Percentiles rank a stretch among this genome's conserved stretches.
These are phyloP conservation scores for Aeschynomene evenia DNA, from an alignment of 306 rosid genomes.

Conservation along the genomic window DNA sequence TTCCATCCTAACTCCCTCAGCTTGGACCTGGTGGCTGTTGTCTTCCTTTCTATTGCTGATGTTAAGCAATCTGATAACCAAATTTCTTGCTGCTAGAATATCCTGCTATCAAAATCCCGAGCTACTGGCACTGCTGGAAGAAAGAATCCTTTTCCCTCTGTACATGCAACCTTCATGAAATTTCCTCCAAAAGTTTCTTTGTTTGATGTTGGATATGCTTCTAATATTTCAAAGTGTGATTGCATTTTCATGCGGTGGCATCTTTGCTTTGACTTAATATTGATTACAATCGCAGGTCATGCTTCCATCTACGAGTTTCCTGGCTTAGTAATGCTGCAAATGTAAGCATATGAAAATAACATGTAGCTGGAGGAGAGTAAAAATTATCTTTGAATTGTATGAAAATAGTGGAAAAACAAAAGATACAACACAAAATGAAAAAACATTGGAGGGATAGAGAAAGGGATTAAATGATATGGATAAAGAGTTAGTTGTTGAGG, in stretches of 20 bases:
- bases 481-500: constrained; percentile 8
- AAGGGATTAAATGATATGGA: neutral
- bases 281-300: constrained; percentile 59
- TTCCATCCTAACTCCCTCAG: neutral
- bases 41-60: constrained; percentile 4
- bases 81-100: neutral
- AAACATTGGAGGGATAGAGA: constrained; percentile 3
- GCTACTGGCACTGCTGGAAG: constrained; percentile 1
- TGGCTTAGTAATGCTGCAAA: constrained; percentile 41
- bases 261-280: constrained; percentile 48
- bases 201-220: constrained; percentile 10
- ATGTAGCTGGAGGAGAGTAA: constrained; percentile 22
- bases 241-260: constrained; percentile 24
- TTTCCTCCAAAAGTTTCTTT: neutral
- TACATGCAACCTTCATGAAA: neutral
- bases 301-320: constrained; percentile 54
- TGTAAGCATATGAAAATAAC: constrained; percentile 38
- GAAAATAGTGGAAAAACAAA: constrained; percentile 28
- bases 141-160: neutral
- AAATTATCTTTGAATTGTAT: neutral
- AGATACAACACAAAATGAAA: neutral
- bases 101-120: neutral
- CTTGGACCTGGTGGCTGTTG: neutral
- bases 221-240: constrained; percentile 19
- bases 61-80: neutral